Conservation (phyloP, 139 green algal genomes). For the Tetradesmus lagerheimii region DNA sequence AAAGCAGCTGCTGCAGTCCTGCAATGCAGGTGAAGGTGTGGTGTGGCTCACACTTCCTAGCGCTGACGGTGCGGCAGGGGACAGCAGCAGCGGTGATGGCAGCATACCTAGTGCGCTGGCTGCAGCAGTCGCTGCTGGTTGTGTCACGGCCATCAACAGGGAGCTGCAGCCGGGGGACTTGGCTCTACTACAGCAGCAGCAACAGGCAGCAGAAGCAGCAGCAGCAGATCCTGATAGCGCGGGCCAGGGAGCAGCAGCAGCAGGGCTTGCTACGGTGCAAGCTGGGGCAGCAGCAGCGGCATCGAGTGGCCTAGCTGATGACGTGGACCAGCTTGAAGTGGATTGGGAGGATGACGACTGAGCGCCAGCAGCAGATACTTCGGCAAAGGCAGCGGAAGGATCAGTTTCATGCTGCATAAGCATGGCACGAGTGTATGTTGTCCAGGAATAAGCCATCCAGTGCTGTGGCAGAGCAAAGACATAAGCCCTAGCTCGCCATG, state of each 20-base stretch:
- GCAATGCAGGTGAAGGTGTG: conserved; percentile 8
- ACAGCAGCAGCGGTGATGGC: conserved; percentile 16
- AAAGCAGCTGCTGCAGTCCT: conserved; percentile 26
- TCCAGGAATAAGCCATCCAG: no score
- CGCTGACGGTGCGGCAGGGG: background rate
- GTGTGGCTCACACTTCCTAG: conserved; percentile 4
- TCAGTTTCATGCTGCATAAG: no score
- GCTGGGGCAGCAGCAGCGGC: background rate
- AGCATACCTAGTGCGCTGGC: background rate
- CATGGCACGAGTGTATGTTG: no score
- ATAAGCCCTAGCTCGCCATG: background rate
- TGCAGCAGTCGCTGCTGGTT: conserved; percentile 37
- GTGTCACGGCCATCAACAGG: conserved; percentile 24
- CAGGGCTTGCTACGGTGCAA: background rate
- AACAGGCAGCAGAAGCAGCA: background rate
- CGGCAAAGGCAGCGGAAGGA: no score
- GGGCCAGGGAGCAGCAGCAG: conserved; percentile 13
- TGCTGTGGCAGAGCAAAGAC: background rate
- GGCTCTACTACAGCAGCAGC: background rate
- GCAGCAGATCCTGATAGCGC: background rate
- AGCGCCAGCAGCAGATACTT: background rate
- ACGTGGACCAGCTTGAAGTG: conserved; percentile 30
- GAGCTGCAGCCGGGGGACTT: background rate
- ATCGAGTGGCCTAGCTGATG: background rate
- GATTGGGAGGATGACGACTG: conserved; percentile 26